Evolutionary conservation across 495 filamentous ascomycete species (phyloP).

Genomic region (Neurospora terricola): DNA sequence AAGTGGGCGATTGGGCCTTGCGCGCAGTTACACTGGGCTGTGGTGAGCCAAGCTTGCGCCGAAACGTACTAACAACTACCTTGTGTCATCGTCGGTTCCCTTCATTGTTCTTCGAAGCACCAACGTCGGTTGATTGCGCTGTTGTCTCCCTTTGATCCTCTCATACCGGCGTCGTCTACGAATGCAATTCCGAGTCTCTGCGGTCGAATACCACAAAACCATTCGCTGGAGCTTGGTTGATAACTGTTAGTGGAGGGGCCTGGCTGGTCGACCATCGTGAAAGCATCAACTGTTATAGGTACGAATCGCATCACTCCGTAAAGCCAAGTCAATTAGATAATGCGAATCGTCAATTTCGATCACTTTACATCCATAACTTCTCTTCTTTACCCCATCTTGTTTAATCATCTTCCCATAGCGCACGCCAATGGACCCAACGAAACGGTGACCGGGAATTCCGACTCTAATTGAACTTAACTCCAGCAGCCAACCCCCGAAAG

Average conservation of each 20-base stretch:
- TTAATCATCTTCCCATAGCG: neutral
- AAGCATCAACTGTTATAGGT: neutral
- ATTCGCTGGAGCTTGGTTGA: neutral
- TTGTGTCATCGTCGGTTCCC: neutral
- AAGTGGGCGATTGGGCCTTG: neutral
- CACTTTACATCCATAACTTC: neutral
- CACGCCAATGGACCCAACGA: neutral
- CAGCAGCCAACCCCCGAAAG: neutral
- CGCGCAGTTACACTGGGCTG: neutral
- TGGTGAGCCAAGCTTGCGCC: neutral
- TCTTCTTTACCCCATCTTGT: neutral
- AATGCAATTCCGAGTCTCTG: neutral
- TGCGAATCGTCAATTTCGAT: neutral
- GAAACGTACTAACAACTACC: neutral
- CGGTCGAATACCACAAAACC: neutral
- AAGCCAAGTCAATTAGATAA: neutral
- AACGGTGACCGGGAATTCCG: neutral
- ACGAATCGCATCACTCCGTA: neutral
- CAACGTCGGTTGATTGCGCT: neutral
- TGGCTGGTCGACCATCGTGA: neutral
- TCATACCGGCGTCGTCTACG: neutral
- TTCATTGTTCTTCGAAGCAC: neutral
- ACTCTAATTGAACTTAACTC: neutral
- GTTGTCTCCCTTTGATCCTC: neutral
- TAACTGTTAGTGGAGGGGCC: neutral